Percentiles rank a stretch among this genome's conserved stretches.
Conservation (phyloP, 2,329 filamentous ascomycete genomes). For the Blumeriella jaapii region DNA sequence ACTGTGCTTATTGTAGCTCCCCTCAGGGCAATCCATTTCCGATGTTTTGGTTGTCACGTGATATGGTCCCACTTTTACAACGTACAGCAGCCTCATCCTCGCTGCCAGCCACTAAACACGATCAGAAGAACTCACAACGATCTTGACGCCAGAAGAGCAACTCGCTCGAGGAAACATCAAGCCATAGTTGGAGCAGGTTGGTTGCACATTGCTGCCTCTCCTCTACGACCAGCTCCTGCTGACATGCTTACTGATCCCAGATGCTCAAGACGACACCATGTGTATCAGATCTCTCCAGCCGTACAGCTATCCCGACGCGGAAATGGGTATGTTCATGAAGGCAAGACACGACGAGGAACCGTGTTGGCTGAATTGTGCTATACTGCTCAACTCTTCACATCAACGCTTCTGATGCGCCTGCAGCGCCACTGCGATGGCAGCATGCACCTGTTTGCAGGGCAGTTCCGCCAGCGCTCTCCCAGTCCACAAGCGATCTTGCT, state of each 20-base stretch:
- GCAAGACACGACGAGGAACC: background rate
- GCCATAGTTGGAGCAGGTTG: constrained; percentile 14
- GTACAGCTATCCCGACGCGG: background rate
- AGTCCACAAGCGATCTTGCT: constrained; percentile 17
- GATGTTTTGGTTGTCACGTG: too few relatives aligned
- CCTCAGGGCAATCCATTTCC: too few relatives aligned
- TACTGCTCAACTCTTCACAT: background rate
- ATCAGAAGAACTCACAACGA: too few relatives aligned
- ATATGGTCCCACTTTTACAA: too few relatives aligned
- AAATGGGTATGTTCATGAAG: background rate
- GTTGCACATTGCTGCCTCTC: too few relatives aligned
- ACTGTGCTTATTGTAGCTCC: too few relatives aligned
- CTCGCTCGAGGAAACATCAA: constrained; percentile 13
- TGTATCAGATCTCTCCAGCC: background rate
- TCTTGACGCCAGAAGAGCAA: constrained; percentile 9
- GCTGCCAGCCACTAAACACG: too few relatives aligned
- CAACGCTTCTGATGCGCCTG: constrained; percentile 6
- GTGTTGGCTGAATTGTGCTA: background rate
- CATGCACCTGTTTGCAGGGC: constrained; percentile 13
- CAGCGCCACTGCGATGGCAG: constrained; percentile 14
- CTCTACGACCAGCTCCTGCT: too few relatives aligned
- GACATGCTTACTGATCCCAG: constrained; percentile 1
- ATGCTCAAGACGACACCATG: constrained; percentile 4
- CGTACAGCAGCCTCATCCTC: too few relatives aligned
- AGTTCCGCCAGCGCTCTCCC: constrained; percentile 12